Evolutionary conservation across 345 rosid species (phyloP), one percentile per base, ranked within the genome.

Genomic region (Eucalyptus melliodora): DNA sequence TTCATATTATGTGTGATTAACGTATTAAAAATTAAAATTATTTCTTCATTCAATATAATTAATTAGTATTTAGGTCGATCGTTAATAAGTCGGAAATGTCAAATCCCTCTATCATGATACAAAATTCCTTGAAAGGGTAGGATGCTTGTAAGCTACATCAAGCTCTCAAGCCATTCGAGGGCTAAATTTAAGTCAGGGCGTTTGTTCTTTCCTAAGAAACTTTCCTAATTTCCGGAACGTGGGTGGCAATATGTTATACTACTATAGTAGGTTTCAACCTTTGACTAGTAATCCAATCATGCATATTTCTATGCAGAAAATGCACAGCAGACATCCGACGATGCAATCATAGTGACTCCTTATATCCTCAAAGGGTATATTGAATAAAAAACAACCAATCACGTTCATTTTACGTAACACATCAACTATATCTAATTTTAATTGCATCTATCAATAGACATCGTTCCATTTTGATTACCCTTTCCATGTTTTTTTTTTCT

Each of bases 51-150:
- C 4, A 1, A n/a, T 65, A 65, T 0, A 9, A 69, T 69, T 31
- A 34, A 34, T 31, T 16, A 34, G 2, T 31, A 9, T 1, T 1
- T 10, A 34, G 7, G 4, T 5, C 2, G 6, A 12, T 16, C 2
- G 1, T 69, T 34, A 31, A 9, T 5, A 34, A 69, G 13, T 69
- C 44, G 4, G 7, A 69, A 17, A 34, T 69, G 24, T 34, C 44
- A 69, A 69, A 69, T 9, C 9, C 7, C 4, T 34, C 3, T 17
- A 21, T 17, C 2, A 0, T 1, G 23, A 31, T 10, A 17, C 15
- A 34, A 5, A 31, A 69, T 69, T 34, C 2, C 26, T 0, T 31
- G 26, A 34, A 34, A 69, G 2, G 2, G 26, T 5, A 69, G 4
- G 14, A 1, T 15, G 4, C 44, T 69, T 11, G 24, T 37, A 17